A percentile compares a stretch with the other conserved stretches of the same genome.
These are phyloP conservation scores for Austroboletus eburneus DNA, from an alignment of 768 basidiomycete genomes.

Conservation along the genomic window DNA sequence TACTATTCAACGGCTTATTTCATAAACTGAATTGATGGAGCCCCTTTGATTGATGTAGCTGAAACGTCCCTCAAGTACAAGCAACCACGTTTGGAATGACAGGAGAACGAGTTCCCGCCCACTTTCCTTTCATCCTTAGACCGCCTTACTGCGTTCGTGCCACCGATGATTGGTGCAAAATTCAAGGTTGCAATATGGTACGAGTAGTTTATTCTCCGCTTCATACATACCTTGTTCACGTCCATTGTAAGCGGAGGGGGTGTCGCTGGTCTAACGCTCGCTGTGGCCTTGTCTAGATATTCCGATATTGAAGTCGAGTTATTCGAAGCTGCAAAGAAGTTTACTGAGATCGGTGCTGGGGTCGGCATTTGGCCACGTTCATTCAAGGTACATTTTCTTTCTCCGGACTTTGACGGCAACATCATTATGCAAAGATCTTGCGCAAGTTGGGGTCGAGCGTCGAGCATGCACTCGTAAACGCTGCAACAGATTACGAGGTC, in stretches of 20 bases:
- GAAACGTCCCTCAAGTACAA: no score
- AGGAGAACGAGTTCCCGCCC: no score
- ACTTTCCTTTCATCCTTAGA: not conserved
- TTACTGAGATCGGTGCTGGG: conserved; percentile 58
- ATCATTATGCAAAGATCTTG: conserved; percentile 27
- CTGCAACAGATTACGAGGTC: conserved; percentile 14
- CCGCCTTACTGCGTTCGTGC: not conserved
- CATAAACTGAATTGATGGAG: no score
- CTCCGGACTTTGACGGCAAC: conserved; percentile 25
- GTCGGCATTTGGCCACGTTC: conserved; percentile 43
- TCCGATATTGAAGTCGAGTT: conserved; percentile 54
- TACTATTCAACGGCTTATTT: no score
- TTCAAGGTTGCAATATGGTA: conserved; percentile 30
- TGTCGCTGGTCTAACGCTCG: conserved; percentile 38
- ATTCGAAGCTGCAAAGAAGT: conserved; percentile 48
- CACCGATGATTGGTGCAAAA: conserved; percentile 16
- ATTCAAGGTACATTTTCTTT: conserved; percentile 29
- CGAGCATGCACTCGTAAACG: conserved; percentile 14
- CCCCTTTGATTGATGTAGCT: no score
- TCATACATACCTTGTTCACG: not conserved
- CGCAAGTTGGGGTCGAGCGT: conserved; percentile 17
- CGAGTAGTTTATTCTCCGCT: not conserved
- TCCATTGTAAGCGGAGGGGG: conserved; percentile 41
- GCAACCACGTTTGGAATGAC: no score
- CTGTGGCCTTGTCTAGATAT: conserved; percentile 33